A percentile compares a stretch with the other conserved stretches of the same genome.
phyloP scores from a whole-genome alignment of 1,139 yeast genomes.

The Debaryomycetaceae sp. region DNA sequence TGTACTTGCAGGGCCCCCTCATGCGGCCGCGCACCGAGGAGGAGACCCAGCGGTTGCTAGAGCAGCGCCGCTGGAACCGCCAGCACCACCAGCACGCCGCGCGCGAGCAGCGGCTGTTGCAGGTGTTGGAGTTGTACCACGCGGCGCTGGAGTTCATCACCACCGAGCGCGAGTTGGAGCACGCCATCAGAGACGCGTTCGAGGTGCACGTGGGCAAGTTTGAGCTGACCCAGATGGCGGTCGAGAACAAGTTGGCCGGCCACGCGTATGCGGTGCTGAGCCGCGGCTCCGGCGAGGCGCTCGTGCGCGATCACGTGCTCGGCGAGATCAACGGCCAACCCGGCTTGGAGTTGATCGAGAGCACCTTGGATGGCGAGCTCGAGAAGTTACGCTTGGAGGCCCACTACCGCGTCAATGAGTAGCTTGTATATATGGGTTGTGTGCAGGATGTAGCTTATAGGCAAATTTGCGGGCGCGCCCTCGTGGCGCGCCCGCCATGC shows the following conservation, averaged over 20 bases:
- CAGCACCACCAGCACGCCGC: constrained; percentile 26
- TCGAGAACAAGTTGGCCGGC: constrained; percentile 36
- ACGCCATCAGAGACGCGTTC: constrained; percentile 55
- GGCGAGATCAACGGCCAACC: constrained; percentile 42
- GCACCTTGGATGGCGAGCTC: constrained; percentile 33
- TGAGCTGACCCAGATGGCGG: constrained; percentile 29
- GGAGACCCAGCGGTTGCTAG: constrained; percentile 47
- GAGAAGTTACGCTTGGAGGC: constrained; percentile 38
- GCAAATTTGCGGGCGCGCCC: background rate
- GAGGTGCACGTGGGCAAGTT: constrained; percentile 38
- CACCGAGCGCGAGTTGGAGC: constrained; percentile 58
- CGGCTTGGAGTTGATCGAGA: constrained; percentile 43
- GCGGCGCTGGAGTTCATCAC: constrained; percentile 62
- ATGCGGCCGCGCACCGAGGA: constrained; percentile 69
- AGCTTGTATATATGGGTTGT: too few species aligned
- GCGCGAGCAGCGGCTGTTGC: constrained; percentile 46
- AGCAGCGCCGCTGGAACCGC: constrained; percentile 37
- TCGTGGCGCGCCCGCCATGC: constrained; percentile 1
- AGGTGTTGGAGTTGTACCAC: constrained; percentile 68
- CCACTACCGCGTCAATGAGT: constrained; percentile 21
- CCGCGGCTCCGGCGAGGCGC: constrained; percentile 25
- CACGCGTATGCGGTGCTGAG: constrained; percentile 26
- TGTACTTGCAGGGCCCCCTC: constrained; percentile 61
- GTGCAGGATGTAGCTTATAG: background rate
- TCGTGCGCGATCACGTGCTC: constrained; percentile 32